Evolutionary conservation across 2,329 filamentous ascomycete genomes (phyloP).

Genomic region (Beauveria brongniartii): DNA sequence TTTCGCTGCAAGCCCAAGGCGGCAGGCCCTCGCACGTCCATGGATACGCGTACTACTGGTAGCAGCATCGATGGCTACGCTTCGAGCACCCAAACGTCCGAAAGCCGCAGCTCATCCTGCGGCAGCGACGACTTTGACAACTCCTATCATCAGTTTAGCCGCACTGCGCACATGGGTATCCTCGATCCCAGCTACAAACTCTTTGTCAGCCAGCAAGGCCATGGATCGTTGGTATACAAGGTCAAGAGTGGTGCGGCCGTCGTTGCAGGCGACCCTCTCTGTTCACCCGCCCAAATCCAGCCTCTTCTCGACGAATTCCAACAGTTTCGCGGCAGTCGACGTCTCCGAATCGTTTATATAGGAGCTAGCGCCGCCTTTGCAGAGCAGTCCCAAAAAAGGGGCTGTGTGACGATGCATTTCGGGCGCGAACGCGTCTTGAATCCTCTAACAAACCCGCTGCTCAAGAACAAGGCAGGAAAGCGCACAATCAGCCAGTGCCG

Average conservation of each 20-base stretch:
- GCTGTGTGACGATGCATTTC: slow-evolving; percentile 15
- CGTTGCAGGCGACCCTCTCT: slow-evolving; percentile 17
- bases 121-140: slow-evolving; percentile 2
- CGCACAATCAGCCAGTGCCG: slow-evolving; percentile 17
- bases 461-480: slow-evolving; percentile 14
- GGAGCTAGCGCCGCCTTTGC: slow-evolving; percentile 15
- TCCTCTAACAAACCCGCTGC: slow-evolving; percentile 15
- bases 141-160: slow-evolving; percentile 14
- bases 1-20: slow-evolving; percentile 4
- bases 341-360: slow-evolving; percentile 15
- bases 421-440: slow-evolving; percentile 16
- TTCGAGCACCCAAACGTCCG: background rate
- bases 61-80: slow-evolving; percentile 6
- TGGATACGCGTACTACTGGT: background rate
- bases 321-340: slow-evolving; percentile 6
- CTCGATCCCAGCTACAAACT: slow-evolving; percentile 16
- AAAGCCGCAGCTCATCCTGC: background rate
- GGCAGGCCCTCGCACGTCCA: background rate
- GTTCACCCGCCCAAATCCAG: slow-evolving; percentile 8
- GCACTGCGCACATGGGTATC: slow-evolving; percentile 18
- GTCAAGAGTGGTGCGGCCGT: slow-evolving; percentile 13
- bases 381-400: slow-evolving; percentile 6
- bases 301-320: slow-evolving; percentile 14
- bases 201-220: slow-evolving; percentile 15
- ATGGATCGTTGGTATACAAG: slow-evolving; percentile 16